A percentile compares a stretch with the other conserved stretches of the same genome.
Conservation (phyloP, 176 grass and related monocot species). For the Ampelocalamus luodianensis region DNA sequence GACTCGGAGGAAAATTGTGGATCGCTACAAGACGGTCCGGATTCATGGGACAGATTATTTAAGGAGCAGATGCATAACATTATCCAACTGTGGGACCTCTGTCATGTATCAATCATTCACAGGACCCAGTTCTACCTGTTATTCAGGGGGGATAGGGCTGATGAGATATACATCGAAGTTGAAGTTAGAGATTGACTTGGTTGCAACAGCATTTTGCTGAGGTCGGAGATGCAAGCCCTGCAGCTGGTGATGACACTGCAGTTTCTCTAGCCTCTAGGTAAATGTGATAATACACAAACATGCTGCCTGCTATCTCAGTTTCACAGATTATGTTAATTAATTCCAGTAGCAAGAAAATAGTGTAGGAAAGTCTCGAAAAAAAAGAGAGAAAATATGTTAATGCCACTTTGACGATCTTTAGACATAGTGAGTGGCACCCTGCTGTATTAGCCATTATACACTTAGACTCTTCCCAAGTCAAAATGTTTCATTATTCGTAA, state of each 20-base stretch:
- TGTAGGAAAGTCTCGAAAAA: background rate
- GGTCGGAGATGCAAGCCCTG: constrained; percentile 69
- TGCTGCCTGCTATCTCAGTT: background rate
- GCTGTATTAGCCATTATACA: background rate
- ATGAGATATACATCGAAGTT: constrained; percentile 97
- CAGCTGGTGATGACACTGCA: constrained; percentile 61
- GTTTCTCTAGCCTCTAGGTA: constrained; percentile 81
- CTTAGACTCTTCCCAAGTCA: background rate
- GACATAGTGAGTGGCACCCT: background rate
- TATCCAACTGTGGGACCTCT: constrained; percentile 82
- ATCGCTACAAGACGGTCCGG: constrained; percentile 52
- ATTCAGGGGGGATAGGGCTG: constrained; percentile 83
- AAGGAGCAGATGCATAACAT: constrained; percentile 90
- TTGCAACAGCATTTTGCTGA: constrained; percentile 88
- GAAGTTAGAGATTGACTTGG: constrained; percentile 81
- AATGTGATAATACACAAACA: background rate
- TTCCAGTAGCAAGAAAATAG: background rate
- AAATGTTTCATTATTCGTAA: background rate
- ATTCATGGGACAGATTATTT: constrained; percentile 72
- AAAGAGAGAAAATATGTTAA: background rate
- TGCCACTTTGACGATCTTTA: background rate
- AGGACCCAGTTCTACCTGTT: constrained; percentile 90
- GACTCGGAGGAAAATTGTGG: constrained; percentile 44
- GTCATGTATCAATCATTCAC: constrained; percentile 91
- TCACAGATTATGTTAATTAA: background rate